phyloP scores from a whole-genome alignment of 2,329 filamentous ascomycete genomes.

The Teratosphaeria viscida region DNA sequence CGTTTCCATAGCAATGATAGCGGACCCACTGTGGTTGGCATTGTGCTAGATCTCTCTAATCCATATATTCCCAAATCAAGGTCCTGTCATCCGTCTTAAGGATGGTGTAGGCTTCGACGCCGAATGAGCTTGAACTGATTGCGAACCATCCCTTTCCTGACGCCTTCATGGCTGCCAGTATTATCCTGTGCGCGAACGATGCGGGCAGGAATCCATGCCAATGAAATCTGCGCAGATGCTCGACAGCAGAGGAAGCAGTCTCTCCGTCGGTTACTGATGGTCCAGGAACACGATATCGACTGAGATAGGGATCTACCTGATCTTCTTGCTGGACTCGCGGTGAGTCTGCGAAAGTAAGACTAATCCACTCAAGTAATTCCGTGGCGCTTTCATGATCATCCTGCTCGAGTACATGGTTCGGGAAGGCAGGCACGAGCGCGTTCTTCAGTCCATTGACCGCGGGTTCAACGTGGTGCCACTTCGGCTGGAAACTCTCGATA shows the following conservation, averaged over 20 bases:
- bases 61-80: conserved; percentile 25
- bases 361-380: conserved; percentile 65
- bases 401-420: conserved; percentile 22
- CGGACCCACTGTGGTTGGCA: neutral
- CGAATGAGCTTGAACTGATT: conserved; percentile 19
- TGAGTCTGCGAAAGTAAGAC: conserved; percentile 54
- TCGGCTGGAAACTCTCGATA: conserved; percentile 24
- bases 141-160: conserved; percentile 23
- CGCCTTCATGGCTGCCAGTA: conserved; percentile 19
- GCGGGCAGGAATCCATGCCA: conserved; percentile 36
- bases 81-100: conserved; percentile 16
- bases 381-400: conserved; percentile 52
- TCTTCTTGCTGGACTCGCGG: conserved; percentile 51
- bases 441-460: conserved; percentile 15
- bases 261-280: conserved; percentile 27
- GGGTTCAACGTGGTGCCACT: conserved; percentile 18
- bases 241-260: conserved; percentile 2
- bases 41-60: conserved; percentile 10
- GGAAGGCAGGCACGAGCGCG: conserved; percentile 23
- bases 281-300: conserved; percentile 46
- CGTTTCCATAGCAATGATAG: neutral
- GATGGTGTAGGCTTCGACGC: conserved; percentile 20
- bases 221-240: conserved; percentile 27
- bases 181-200: conserved; percentile 21
- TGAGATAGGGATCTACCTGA: conserved; percentile 56